These are phyloP conservation scores for Eucalyptus viminalis DNA, from an alignment of 345 rosid genomes.

Conservation along the genomic window DNA sequence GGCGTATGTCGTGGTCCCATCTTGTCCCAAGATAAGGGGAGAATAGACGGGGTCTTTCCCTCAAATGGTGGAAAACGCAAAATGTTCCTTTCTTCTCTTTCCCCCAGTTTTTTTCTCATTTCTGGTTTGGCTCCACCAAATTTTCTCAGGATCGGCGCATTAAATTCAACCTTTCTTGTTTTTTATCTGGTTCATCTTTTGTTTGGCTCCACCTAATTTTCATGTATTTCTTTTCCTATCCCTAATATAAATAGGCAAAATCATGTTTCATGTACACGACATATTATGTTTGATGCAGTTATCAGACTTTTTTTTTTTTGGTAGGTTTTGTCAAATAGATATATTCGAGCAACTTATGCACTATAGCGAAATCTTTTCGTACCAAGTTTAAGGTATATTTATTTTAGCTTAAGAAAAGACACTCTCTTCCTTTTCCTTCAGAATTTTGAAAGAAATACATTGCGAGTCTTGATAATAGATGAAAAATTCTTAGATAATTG, in stretches of 20 bases:
- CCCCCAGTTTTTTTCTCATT: no score
- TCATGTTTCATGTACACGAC: no score
- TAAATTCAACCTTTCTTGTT: neutral
- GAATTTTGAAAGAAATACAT: rapidly evolving
- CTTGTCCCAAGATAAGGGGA: conserved; percentile 15
- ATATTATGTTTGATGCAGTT: no score
- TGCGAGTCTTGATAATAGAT: neutral
- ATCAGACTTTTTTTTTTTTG: no score
- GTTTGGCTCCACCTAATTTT: neutral
- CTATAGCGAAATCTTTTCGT: neutral
- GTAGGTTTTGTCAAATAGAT: no score
- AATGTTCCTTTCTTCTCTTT: neutral
- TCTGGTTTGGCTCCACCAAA: neutral
- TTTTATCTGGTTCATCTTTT: neutral
- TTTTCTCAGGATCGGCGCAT: neutral
- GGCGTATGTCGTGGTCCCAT: conserved; percentile 1
- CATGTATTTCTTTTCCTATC: no score
- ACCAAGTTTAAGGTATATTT: neutral
- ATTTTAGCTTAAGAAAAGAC: no score
- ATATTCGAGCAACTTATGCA: neutral
- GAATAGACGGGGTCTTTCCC: neutral
- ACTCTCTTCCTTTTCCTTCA: rapidly evolving
- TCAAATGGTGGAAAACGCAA: neutral
- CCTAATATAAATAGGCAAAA: neutral
- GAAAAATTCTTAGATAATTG: neutral